These are phyloP conservation scores for Polytrichum commune DNA, from an alignment of 225 moss, liverwort and hornwort genomes.

Conservation along the genomic window DNA sequence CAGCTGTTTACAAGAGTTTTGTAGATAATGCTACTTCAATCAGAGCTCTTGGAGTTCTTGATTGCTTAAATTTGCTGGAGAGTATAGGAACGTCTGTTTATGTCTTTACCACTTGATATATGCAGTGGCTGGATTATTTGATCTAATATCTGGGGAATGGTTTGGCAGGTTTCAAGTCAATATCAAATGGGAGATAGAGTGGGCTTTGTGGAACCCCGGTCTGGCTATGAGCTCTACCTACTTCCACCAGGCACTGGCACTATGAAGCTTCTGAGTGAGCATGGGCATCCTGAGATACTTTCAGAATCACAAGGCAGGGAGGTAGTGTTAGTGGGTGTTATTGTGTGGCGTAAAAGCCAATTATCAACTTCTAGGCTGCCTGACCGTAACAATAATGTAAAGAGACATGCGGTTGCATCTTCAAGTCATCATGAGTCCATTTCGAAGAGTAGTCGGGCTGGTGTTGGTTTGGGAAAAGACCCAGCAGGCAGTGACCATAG, in stretches of 20 bases:
- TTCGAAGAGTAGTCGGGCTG: conserved; percentile 65
- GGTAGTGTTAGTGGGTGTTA: conserved; percentile 84
- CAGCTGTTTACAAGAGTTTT: no score
- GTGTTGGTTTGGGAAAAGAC: conserved; percentile 52
- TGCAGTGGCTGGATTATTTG: background rate
- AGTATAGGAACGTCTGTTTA: no score
- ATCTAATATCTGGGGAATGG: conserved; percentile 19
- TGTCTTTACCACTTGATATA: no score
- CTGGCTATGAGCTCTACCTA: conserved; percentile 85
- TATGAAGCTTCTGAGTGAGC: conserved; percentile 63
- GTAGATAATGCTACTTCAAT: no score
- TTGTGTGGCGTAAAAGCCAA: conserved; percentile 94
- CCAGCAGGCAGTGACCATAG: conserved; percentile 54
- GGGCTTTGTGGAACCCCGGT: conserved; percentile 87
- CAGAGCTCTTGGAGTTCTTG: no score
- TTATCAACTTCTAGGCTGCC: conserved; percentile 56
- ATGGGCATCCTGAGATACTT: conserved; percentile 47
- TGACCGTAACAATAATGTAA: conserved; percentile 79
- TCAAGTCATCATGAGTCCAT: conserved; percentile 77
- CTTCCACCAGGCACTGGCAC: conserved; percentile 77
- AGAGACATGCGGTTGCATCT: conserved; percentile 65
- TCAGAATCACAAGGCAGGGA: conserved; percentile 47
- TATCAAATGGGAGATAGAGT: conserved; percentile 89
- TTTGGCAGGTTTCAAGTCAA: conserved; percentile 75
- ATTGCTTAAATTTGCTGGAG: no score